Evolutionary conservation across 2,329 filamentous ascomycete species (phyloP), one percentile per base, ranked within the genome.

Genomic region (Fusarium stilboides): DNA sequence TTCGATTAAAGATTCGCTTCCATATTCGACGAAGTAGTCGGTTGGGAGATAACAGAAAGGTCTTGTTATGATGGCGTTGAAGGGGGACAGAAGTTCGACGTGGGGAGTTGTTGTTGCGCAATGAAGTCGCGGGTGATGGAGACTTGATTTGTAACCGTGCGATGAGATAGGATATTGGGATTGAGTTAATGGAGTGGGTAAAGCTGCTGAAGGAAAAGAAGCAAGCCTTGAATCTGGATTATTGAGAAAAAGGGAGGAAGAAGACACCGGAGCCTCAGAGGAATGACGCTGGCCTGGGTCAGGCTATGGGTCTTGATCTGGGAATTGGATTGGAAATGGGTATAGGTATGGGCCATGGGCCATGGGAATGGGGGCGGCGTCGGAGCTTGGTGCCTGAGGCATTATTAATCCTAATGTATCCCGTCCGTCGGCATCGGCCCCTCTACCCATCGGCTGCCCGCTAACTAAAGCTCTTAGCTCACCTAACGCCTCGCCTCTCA

Each of bases 1-100:
- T 68, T 73, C 68, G 74, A 70, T 79, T 76, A 80, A 54, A 75
- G 70, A 75, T 74, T 77, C 74, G 79, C 69, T 74, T 78, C 80
- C 80, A 82, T 82, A 76, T 79, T 79, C 76, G 75, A 71, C 62
- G 62, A 59, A 64, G 49, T 37, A 61, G 58, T 49, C 50, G 47
- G 56, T 50, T 58, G 36, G 62, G 51, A 43, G 49, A 37, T 17
- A 20, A 57, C 49, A 33, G 37, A 37, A 31, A 14, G 45, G 28
- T 42, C 56, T 43, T 57, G 43, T 43, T 58, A 49, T 47, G 65
- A 62, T 62, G 62, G 54, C 40, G 57, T 54, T 60, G 36, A 62
- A 68, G 64, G 22, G 49, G 46, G 52, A 62, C 24, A 62, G 40
- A 61, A 65, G 70, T 64, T 58, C 49, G 58, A 46, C 54, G 59